phyloP scores from a whole-genome alignment of 805 yeast genomes.

The Yarrowia phangngaensis region DNA sequence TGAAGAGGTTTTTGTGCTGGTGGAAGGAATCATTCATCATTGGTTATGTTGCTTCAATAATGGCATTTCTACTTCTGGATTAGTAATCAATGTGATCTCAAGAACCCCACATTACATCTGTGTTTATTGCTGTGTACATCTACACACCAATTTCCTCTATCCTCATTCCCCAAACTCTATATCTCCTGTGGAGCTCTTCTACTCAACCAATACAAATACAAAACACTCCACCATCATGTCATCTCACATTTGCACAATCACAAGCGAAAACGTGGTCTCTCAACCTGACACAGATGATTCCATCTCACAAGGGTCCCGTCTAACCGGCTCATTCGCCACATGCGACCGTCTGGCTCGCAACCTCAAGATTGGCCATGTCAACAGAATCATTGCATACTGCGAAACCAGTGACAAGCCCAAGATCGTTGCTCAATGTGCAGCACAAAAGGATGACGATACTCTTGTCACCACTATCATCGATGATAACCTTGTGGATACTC shows the following conservation, averaged over 20 bases:
- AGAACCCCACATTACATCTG: too few species aligned
- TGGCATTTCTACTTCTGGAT: too few species aligned
- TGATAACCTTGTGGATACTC: constrained; percentile 2
- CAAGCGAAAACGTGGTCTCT: constrained; percentile 10
- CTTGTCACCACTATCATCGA: constrained; percentile 12
- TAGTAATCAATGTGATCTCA: too few species aligned
- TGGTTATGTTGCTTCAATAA: too few species aligned
- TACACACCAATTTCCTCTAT: too few species aligned
- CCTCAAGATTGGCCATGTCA: constrained; percentile 23
- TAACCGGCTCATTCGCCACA: constrained; percentile 17
- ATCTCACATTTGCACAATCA: constrained; percentile 5
- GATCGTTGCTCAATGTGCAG: constrained; percentile 5
- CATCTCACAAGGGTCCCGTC: constrained; percentile 10
- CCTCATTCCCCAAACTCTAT: too few species aligned
- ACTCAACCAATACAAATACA: too few species aligned
- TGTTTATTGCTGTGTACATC: too few species aligned
- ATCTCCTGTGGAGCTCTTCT: too few species aligned
- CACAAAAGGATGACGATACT: constrained; percentile 20
- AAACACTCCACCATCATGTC: neutral
- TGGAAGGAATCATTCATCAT: too few species aligned
- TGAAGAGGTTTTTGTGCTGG: too few species aligned
- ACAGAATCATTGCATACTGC: constrained; percentile 17
- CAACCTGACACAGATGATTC: constrained; percentile 25
- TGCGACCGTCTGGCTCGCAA: constrained; percentile 14
- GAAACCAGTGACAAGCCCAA: neutral